Conservation (phyloP, 2,329 filamentous ascomycete species). For the Diaporthe destruens region DNA sequence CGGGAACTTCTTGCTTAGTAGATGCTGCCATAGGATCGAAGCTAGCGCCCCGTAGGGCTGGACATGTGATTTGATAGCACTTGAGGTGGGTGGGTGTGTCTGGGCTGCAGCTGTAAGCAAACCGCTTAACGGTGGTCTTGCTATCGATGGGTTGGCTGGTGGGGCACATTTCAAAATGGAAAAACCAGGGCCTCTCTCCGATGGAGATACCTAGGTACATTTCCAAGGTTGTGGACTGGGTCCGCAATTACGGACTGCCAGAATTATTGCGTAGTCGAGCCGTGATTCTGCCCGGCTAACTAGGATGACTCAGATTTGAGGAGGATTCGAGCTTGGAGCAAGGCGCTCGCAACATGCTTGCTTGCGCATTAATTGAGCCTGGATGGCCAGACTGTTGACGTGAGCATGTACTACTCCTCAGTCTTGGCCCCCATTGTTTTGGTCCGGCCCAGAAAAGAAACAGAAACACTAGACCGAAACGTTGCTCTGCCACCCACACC, state of each 20-base stretch:
- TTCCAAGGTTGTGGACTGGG: not conserved
- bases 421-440: not conserved
- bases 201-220: no score
- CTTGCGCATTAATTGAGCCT: not conserved
- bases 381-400: not conserved
- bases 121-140: not conserved
- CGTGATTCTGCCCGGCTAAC: not conserved
- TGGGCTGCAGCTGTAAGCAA: slow-evolving; percentile 1
- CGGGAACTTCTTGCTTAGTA: slow-evolving; percentile 16
- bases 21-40: slow-evolving; percentile 14
- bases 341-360: not conserved
- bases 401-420: not conserved
- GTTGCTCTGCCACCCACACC: no score
- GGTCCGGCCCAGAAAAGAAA: not conserved
- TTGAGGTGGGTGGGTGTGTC: not conserved
- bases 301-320: slow-evolving; percentile 16
- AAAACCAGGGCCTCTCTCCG: not conserved
- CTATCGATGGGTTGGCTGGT: not conserved
- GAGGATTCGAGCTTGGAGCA: not conserved
- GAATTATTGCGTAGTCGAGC: not conserved
- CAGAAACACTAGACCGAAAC: no score
- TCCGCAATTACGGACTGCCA: slow-evolving; percentile 4
- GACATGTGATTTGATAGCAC: slow-evolving; percentile 6
- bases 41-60: slow-evolving; percentile 27
- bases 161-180: not conserved